Percentiles rank a stretch among this genome's conserved stretches.
Conservation (phyloP, 495 filamentous ascomycete species). For the Rostrohypoxylon terebratum region DNA sequence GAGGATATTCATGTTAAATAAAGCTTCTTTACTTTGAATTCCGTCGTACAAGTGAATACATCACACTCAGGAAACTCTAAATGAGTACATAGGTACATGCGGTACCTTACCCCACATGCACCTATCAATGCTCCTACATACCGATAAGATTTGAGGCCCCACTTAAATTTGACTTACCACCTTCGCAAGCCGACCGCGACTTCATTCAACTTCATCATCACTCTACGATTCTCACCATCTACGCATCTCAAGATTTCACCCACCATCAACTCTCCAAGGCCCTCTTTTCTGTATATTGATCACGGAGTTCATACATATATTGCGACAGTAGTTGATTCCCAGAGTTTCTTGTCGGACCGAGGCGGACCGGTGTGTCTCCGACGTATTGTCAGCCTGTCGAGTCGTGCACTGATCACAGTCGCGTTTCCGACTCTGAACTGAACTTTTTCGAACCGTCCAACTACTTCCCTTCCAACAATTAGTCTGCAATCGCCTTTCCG, state of each 20-base stretch:
- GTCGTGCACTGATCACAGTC: not conserved
- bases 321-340: not conserved
- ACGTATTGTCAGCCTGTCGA: slow-evolving; percentile 1
- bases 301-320: not conserved
- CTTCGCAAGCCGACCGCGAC: not conserved
- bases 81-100: not conserved
- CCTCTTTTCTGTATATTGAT: not conserved
- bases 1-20: not conserved
- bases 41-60: not conserved
- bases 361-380: not conserved
- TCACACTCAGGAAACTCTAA: not conserved
- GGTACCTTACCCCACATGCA: no score
- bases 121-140: no score
- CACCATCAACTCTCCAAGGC: not conserved
- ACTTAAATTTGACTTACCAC: not conserved
- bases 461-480: not conserved
- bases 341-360: not conserved
- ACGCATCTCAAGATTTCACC: not conserved
- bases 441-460: not conserved
- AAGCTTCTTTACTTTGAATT: not conserved
- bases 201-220: slow-evolving; percentile 13
- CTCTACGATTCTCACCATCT: no score
- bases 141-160: slow-evolving; percentile 15
- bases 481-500: not conserved
- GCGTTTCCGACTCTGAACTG: not conserved